phyloP scores from a whole-genome alignment of 1,139 yeast species.

The Taphrina flavorubra region DNA sequence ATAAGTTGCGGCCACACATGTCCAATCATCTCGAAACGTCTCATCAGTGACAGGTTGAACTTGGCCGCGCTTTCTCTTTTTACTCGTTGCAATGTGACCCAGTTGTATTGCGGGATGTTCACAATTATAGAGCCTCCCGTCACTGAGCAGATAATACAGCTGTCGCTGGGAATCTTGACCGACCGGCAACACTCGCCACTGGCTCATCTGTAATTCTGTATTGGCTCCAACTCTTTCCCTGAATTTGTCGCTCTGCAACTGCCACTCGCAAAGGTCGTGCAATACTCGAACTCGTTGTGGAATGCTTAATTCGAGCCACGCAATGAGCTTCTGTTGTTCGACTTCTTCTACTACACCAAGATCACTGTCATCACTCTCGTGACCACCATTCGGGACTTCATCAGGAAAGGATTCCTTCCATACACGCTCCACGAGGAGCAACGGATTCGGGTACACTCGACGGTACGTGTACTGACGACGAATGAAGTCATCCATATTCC shows the following conservation, averaged over 20 bases:
- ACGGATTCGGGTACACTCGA: conserved; percentile 28
- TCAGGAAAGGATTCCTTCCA: conserved; percentile 24
- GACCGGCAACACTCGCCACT: conserved; percentile 31
- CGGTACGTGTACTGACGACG: conserved; percentile 37
- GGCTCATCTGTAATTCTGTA: conserved; percentile 26
- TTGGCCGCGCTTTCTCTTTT: conserved; percentile 11
- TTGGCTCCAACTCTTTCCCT: conserved; percentile 31
- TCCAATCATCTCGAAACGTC: conserved; percentile 20
- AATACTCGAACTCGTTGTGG: conserved; percentile 12
- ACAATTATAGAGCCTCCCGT: conserved; percentile 32
- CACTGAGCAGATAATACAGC: conserved; percentile 28
- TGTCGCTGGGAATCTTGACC: conserved; percentile 25
- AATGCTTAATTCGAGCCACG: conserved; percentile 7
- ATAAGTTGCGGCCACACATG: conserved; percentile 25
- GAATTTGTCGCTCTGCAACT: conserved; percentile 32
- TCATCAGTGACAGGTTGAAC: not conserved
- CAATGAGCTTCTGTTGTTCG: conserved; percentile 10
- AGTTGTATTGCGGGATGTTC: conserved; percentile 3
- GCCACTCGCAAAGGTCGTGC: conserved; percentile 41
- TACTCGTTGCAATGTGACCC: not conserved
- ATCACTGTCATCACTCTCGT: conserved; percentile 19
- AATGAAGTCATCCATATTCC: conserved; percentile 40
- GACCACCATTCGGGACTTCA: not conserved
- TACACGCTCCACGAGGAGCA: conserved; percentile 18
- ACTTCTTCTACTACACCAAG: conserved; percentile 36